These are phyloP conservation scores for Hypholoma sublateritium DNA, from an alignment of 768 basidiomycete species.

Conservation along the genomic window DNA sequence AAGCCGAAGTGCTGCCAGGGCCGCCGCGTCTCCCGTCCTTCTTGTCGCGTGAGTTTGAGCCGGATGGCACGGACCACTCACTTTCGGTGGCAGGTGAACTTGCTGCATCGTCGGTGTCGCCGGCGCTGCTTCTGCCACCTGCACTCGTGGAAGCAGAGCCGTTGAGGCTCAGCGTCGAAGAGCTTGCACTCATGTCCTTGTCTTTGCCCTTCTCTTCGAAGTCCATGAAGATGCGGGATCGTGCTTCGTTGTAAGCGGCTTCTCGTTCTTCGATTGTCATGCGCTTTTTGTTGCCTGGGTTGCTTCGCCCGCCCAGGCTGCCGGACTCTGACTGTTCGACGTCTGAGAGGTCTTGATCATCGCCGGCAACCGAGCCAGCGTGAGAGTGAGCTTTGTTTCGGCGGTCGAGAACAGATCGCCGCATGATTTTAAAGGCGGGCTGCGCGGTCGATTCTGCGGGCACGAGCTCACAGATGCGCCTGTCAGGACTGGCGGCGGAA, in stretches of 20 bases:
- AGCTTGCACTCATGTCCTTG: constrained; percentile 73
- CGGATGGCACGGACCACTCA: constrained; percentile 66
- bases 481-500: constrained; percentile 51
- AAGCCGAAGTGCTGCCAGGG: constrained; percentile 43
- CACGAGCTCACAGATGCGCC: constrained; percentile 74
- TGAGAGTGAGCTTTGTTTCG: constrained; percentile 64
- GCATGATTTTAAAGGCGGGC: constrained; percentile 90
- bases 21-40: constrained; percentile 48
- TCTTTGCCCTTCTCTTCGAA: constrained; percentile 77
- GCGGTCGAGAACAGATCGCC: constrained; percentile 57
- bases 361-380: constrained; percentile 68
- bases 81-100: constrained; percentile 80
- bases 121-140: constrained; percentile 56
- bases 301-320: constrained; percentile 70
- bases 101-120: constrained; percentile 65
- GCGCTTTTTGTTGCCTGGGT: constrained; percentile 62
- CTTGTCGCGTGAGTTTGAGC: constrained; percentile 48
- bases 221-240: constrained; percentile 83
- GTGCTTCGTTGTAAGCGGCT: constrained; percentile 86
- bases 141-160: constrained; percentile 57
- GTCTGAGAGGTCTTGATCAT: constrained; percentile 78
- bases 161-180: constrained; percentile 71
- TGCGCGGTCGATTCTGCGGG: constrained; percentile 68
- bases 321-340: constrained; percentile 79
- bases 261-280: constrained; percentile 85